phyloP scores from a whole-genome alignment of 805 yeast genomes.

The Kodamaea jinghongensis region DNA sequence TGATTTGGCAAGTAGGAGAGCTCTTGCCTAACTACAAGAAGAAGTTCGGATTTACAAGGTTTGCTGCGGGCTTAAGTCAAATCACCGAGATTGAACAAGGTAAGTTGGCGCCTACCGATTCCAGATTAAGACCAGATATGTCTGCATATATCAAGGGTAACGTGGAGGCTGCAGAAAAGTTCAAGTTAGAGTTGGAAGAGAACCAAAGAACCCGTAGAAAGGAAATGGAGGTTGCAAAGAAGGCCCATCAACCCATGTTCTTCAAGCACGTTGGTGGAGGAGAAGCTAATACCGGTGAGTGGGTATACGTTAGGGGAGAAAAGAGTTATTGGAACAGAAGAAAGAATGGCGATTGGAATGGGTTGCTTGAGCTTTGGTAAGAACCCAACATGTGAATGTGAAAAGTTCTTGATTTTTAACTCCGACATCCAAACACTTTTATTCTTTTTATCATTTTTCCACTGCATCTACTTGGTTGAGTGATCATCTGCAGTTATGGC shows the following conservation, averaged over 20 bases:
- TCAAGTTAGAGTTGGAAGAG: constrained; percentile 71
- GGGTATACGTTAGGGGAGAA: constrained; percentile 57
- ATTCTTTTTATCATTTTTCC: no score
- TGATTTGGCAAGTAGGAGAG: constrained; percentile 70
- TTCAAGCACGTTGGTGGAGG: constrained; percentile 49
- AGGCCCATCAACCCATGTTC: constrained; percentile 55
- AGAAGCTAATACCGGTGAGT: constrained; percentile 43
- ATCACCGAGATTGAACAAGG: constrained; percentile 68
- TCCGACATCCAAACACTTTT: no score
- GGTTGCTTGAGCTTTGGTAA: constrained; percentile 55
- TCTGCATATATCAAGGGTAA: constrained; percentile 66
- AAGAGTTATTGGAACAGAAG: constrained; percentile 80
- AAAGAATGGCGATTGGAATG: constrained; percentile 59
- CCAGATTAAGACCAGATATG: constrained; percentile 87
- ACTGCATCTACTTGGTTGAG: no score
- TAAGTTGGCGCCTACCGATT: constrained; percentile 77
- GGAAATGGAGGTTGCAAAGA: constrained; percentile 45
- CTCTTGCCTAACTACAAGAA: constrained; percentile 55
- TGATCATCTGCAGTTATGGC: no score
- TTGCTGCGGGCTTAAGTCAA: constrained; percentile 78
- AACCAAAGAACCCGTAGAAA: constrained; percentile 76
- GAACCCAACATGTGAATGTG: neutral
- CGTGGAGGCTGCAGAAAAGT: constrained; percentile 65
- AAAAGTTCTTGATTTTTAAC: no score
- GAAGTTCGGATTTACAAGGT: constrained; percentile 84